These are phyloP conservation scores for Kregervanrija fluxuum DNA, from an alignment of 805 yeast genomes.

Conservation along the genomic window DNA sequence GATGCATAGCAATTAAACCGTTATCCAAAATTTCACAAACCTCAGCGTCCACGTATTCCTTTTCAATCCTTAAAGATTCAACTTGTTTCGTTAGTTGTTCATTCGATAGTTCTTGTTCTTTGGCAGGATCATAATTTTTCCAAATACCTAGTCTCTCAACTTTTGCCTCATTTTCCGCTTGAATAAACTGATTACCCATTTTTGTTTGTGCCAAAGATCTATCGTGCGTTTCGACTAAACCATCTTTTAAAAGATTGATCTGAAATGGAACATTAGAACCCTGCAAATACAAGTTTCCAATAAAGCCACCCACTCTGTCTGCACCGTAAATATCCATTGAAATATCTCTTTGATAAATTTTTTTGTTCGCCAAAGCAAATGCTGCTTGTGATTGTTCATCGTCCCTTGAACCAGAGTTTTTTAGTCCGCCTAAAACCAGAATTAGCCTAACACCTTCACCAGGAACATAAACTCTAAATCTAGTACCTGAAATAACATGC, in stretches of 20 bases:
- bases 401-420: constrained; percentile 32
- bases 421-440: constrained; percentile 69
- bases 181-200: constrained; percentile 43
- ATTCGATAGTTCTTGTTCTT: constrained; percentile 24
- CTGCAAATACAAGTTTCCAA: constrained; percentile 58
- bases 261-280: constrained; percentile 51
- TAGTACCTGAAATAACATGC: constrained; percentile 56
- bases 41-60: constrained; percentile 42
- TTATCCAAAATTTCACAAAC: constrained; percentile 39
- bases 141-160: constrained; percentile 54
- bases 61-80: constrained; percentile 21
- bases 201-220: constrained; percentile 55
- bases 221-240: constrained; percentile 59
- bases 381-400: constrained; percentile 41
- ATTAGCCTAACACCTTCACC: constrained; percentile 64
- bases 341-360: constrained; percentile 65
- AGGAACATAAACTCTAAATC: constrained; percentile 62
- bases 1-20: constrained; percentile 42
- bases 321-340: constrained; percentile 58
- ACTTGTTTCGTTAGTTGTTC: constrained; percentile 12
- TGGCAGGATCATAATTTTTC: constrained; percentile 46
- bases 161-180: constrained; percentile 60
- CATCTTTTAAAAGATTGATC: constrained; percentile 48
- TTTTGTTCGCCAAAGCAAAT: constrained; percentile 43
- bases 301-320: constrained; percentile 76